Percentiles rank a stretch among this genome's conserved stretches.
Conservation (phyloP, 2,329 filamentous ascomycete species). For the Metarhizium humberi region DNA sequence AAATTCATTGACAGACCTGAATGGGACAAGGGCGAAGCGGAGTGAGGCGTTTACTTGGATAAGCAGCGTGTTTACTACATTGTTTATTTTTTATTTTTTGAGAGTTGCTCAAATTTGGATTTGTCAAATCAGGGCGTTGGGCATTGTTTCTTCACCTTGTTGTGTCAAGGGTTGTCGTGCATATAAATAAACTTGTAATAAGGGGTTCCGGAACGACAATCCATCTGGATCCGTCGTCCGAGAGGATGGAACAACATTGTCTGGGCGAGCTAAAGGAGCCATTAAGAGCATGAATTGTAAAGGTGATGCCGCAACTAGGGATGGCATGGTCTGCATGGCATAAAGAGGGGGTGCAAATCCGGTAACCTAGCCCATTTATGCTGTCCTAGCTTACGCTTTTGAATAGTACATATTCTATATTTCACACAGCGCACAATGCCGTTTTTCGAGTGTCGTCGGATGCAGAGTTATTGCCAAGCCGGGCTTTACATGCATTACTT, state of each 20-base stretch:
- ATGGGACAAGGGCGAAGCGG: not conserved
- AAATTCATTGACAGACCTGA: not conserved
- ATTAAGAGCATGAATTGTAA: not conserved
- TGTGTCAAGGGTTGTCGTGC: not conserved
- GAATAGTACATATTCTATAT: constrained; percentile 10
- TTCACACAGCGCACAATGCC: constrained; percentile 2
- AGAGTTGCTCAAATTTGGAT: not conserved
- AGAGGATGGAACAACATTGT: not conserved
- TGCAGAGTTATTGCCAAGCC: no score
- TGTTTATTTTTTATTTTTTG: not conserved
- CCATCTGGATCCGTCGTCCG: not conserved
- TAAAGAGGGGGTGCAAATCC: constrained; percentile 1
- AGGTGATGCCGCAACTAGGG: not conserved
- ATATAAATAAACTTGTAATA: not conserved
- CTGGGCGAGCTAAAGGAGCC: not conserved
- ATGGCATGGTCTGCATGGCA: not conserved
- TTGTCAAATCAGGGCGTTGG: not conserved
- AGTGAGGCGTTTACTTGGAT: not conserved
- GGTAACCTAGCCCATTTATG: constrained; percentile 7
- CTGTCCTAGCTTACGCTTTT: not conserved
- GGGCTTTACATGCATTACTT: no score
- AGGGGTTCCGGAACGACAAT: not conserved
- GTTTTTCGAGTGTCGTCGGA: no score
- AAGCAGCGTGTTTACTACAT: not conserved
- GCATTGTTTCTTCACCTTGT: not conserved